Conservation (phyloP, 1,284 basidiomycete genomes). For the Sphagnurus paluster region DNA sequence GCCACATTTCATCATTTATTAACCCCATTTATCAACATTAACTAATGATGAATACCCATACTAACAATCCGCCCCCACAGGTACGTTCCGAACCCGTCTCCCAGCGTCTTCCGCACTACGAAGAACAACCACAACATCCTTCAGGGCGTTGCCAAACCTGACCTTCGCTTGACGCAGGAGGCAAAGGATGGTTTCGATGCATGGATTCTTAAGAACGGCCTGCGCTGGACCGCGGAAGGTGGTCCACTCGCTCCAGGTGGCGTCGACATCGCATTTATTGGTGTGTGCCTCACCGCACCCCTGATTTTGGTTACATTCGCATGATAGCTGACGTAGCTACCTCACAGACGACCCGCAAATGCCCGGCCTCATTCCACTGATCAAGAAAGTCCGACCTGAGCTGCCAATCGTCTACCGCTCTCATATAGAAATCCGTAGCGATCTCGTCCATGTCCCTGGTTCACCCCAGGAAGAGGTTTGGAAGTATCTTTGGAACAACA, state of each 20-base stretch:
- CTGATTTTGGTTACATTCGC: neutral
- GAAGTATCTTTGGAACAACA: constrained; percentile 89
- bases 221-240: constrained; percentile 79
- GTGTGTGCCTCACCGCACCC: constrained; percentile 45
- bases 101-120: constrained; percentile 85
- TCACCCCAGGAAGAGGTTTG: constrained; percentile 87
- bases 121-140: constrained; percentile 92
- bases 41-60: too few species aligned
- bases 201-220: constrained; percentile 85
- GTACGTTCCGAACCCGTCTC: constrained; percentile 87
- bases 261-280: constrained; percentile 84
- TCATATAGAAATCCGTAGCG: constrained; percentile 87
- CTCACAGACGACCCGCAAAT: constrained; percentile 76
- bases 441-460: constrained; percentile 69
- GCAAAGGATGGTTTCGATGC: constrained; percentile 79
- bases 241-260: constrained; percentile 77
- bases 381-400: constrained; percentile 76
- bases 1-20: constrained; percentile 8
- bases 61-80: constrained; percentile 32
- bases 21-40: neutral
- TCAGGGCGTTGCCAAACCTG: constrained; percentile 79
- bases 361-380: constrained; percentile 86
- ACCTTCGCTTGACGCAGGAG: constrained; percentile 71
- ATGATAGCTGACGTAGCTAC: too few species aligned
- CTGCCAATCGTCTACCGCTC: constrained; percentile 87